These are phyloP conservation scores for Colletotrichum agaves DNA, from an alignment of 2,329 filamentous ascomycete species.

Conservation along the genomic window DNA sequence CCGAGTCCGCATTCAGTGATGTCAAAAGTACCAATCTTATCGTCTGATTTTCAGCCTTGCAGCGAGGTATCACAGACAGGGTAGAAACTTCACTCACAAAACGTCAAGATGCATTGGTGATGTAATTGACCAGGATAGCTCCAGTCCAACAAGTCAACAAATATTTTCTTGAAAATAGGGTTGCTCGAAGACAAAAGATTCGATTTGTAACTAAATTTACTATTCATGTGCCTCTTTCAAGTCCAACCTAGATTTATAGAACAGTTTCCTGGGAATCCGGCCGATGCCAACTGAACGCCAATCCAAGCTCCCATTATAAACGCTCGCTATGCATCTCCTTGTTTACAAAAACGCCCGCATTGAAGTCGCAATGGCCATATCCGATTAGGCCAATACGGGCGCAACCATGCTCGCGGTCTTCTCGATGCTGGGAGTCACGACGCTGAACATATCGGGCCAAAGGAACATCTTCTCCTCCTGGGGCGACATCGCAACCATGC, in stretches of 20 bases:
- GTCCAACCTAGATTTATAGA: background rate
- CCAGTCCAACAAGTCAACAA: too few relatives aligned
- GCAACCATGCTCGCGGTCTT: constrained; percentile 32
- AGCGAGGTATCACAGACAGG: too few relatives aligned
- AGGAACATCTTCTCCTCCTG: constrained; percentile 71
- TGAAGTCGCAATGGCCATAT: too few relatives aligned
- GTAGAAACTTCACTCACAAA: too few relatives aligned
- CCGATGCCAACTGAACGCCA: background rate
- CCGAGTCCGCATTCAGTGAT: too few relatives aligned
- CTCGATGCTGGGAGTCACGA: constrained; percentile 47
- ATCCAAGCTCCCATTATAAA: background rate
- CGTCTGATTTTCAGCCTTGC: too few relatives aligned
- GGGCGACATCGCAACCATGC: constrained; percentile 50
- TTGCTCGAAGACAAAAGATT: too few relatives aligned
- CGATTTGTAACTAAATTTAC: too few relatives aligned
- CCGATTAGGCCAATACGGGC: constrained; percentile 14
- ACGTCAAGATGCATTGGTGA: too few relatives aligned
- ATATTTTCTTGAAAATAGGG: too few relatives aligned
- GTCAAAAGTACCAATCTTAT: too few relatives aligned
- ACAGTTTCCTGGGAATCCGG: background rate
- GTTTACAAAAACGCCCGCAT: background rate
- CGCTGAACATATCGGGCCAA: constrained; percentile 69
- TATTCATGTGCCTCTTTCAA: background rate
- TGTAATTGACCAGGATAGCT: too few relatives aligned
- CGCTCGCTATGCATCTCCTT: constrained; percentile 33